A percentile compares a stretch with the other conserved stretches of the same genome.
Evolutionary conservation across 345 rosid genomes (phyloP).

Genomic region (Raphanus sativus): DNA sequence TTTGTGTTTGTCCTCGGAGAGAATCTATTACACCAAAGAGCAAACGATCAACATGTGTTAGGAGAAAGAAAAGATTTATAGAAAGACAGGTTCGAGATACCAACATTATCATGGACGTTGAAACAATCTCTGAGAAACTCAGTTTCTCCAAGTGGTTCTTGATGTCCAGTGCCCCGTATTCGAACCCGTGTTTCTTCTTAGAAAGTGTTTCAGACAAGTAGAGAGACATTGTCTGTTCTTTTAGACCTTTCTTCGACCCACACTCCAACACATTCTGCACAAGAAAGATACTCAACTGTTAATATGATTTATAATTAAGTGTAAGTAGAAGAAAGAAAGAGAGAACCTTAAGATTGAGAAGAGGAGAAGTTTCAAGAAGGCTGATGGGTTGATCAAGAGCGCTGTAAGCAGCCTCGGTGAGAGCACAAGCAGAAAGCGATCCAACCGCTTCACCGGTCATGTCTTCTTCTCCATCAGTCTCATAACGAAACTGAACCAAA

Average conservation of each 20-base stretch:
- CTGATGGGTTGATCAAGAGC: conserved; percentile 93
- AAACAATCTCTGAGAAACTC: conserved; percentile 65
- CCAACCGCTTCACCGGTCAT: conserved; percentile 81
- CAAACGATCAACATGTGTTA: conserved; percentile 29
- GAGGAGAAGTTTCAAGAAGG: conserved; percentile 52
- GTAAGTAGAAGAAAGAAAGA: conserved; percentile 13
- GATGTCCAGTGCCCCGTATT: conserved; percentile 74
- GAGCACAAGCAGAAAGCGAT: conserved; percentile 78
- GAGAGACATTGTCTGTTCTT: conserved; percentile 60
- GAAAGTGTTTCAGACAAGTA: conserved; percentile 73
- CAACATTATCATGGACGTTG: conserved; percentile 70
- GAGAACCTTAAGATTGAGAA: conserved; percentile 40
- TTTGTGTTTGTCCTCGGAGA: conserved; percentile 44
- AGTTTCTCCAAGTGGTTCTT: conserved; percentile 76
- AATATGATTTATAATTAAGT: background rate
- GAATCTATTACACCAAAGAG: conserved; percentile 42
- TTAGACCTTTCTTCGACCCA: conserved; percentile 60
- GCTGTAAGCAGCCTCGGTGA: conserved; percentile 94
- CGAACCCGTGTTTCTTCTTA: conserved; percentile 75
- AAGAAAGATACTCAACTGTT: background rate
- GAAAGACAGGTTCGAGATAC: conserved; percentile 28
- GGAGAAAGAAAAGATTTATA: background rate
- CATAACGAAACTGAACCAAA: conserved; percentile 69
- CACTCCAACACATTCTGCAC: conserved; percentile 81
- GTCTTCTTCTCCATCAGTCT: conserved; percentile 36